Percentiles rank a stretch among this genome's conserved stretches.
Evolutionary conservation across 192 early-diverging fungal species (phyloP).

Genomic region (Thamnidium elegans): DNA sequence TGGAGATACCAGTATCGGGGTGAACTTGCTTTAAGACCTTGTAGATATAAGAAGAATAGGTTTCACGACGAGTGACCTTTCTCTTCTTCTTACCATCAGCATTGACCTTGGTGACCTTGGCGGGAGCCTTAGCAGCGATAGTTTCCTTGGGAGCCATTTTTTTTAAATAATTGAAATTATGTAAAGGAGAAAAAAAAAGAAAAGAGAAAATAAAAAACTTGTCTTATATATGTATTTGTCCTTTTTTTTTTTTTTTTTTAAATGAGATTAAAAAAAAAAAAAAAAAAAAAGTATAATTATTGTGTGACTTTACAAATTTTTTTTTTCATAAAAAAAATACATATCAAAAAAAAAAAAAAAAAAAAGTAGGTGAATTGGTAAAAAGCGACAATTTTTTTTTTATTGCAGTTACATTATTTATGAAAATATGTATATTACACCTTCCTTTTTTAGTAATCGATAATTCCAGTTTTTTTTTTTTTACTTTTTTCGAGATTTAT

Average conservation of each 20-base stretch:
- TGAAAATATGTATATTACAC: not conserved
- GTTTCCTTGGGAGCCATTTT: conserved; percentile 39
- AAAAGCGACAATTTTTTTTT: not conserved
- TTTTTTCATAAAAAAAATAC: not conserved
- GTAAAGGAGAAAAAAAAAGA: conserved; percentile 24
- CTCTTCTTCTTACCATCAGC: conserved; percentile 70
- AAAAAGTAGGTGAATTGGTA: not conserved
- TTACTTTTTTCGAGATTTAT: not conserved
- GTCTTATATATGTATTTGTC: not conserved
- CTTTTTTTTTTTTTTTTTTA: conserved; percentile 3
- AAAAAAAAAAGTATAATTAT: too few species aligned
- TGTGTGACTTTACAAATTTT: not conserved
- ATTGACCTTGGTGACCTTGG: conserved; percentile 65
- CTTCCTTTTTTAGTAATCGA: not conserved
- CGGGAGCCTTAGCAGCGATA: conserved; percentile 27
- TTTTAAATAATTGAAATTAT: conserved; percentile 1
- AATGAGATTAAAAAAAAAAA: not conserved
- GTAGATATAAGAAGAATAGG: conserved; percentile 95
- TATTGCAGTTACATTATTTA: not conserved
- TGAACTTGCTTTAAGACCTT: conserved; percentile 97
- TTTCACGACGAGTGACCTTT: conserved; percentile 80
- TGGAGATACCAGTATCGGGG: conserved; percentile 95
- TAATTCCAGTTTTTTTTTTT: not conserved
- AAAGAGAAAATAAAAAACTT: not conserved
- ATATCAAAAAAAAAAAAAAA: not conserved